These are phyloP conservation scores for Pseudocercospora ulei DNA, from an alignment of 2,329 filamentous ascomycete species.

Conservation along the genomic window DNA sequence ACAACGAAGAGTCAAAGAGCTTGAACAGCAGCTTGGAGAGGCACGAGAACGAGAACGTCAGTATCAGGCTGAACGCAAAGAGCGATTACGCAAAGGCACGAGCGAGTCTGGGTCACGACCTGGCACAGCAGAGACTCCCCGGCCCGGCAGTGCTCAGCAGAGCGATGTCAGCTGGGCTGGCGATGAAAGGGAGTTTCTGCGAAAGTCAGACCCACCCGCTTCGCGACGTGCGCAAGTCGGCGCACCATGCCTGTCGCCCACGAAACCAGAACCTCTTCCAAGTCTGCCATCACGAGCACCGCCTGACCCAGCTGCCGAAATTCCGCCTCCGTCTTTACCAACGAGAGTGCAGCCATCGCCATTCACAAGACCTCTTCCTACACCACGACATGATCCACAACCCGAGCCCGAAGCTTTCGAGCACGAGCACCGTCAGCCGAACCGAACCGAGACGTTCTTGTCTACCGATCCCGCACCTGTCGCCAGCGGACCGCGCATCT, in stretches of 20 bases:
- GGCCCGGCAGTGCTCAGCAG: conserved; percentile 36
- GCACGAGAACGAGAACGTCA: conserved; percentile 57
- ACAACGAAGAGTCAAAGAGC: conserved; percentile 61
- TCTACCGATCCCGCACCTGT: conserved; percentile 47
- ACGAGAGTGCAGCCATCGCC: conserved; percentile 45
- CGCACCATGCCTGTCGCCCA: conserved; percentile 30
- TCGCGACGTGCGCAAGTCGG: conserved; percentile 35
- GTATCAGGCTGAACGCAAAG: conserved; percentile 53
- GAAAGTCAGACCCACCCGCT: conserved; percentile 37
- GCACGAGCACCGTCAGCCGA: conserved; percentile 29
- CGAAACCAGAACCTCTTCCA: conserved; percentile 16
- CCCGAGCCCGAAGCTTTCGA: conserved; percentile 21
- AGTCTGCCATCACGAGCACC: conserved; percentile 21
- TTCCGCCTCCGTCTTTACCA: conserved; percentile 28
- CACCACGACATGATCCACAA: conserved; percentile 19
- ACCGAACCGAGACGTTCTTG: conserved; percentile 51
- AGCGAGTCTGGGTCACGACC: conserved; percentile 34
- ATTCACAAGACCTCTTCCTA: conserved; percentile 26
- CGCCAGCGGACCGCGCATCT: conserved; percentile 34
- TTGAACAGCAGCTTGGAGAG: conserved; percentile 63
- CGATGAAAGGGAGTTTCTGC: conserved; percentile 56
- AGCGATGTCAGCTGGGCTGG: conserved; percentile 56
- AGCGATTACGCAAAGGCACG: conserved; percentile 36
- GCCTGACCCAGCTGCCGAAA: conserved; percentile 18
- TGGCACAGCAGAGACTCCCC: conserved; percentile 25